Evolutionary conservation across 2,329 filamentous ascomycete genomes (phyloP), one percentile per base, ranked within the genome.

Genomic region (Aspergillus sergii): DNA sequence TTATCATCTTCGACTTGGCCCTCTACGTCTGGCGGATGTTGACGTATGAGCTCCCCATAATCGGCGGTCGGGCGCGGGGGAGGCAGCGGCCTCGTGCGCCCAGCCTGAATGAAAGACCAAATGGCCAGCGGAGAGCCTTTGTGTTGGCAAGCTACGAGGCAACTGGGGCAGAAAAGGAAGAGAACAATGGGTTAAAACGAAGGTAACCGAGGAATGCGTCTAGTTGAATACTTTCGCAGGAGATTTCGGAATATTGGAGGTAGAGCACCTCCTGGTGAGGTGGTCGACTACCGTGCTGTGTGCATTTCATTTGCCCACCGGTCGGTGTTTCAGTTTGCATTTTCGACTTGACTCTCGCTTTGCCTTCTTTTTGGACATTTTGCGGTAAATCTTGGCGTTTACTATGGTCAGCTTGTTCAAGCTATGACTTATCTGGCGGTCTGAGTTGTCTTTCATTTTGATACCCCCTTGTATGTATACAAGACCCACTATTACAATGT

Each of bases 1-100:
- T 91, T 41, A 79, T 91, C 65, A 60, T 88, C 66, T 90, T 90
- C 79, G 89, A 91, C 72, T 74, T 89, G 59, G 66, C 85, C 28
- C 81, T 90, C 48, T 91, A 89, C 76, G 66, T 87, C 62, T 85
- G 84, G 74, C 87, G 89, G 64, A 80, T 84, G 16, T 71, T 83
- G 14, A 82, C 82, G 48, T 86, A 89, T 74, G 84, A 89, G 64
- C 75, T 89, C 2, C 88, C 88, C 1, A 72, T 85, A 34, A 69
- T 89, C 54, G 88, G 88, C 4, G 88, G 88, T 7, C 80, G 87
- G 68, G 87, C 88, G 39, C 81, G 84, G 62, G 88, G 88, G 6
- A 82, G 83, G 68, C 81, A 83, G 62, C 80, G 86, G 65, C 89
- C 89, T 7, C 80, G 86, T 66, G 87, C 86, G 41, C 88, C 88